Base-by-base conservation (phyloP, 1,284 basidiomycete genomes). In the Ceratobasidium sp. region DNA sequence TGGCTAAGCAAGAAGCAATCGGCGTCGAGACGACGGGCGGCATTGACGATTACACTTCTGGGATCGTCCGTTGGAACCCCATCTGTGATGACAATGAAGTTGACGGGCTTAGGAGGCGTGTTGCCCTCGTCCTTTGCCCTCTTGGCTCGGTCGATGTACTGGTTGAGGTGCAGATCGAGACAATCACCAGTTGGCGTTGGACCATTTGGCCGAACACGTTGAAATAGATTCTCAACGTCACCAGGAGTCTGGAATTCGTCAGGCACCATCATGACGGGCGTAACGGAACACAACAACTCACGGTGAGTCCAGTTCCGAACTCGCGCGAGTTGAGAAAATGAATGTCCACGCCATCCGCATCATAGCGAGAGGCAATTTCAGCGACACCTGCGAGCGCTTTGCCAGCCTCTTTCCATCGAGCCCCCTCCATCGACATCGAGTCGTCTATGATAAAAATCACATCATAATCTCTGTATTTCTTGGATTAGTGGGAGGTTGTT, bases 81-180 rank as follows among this genome's bases (percentile, higher is more conserved):
- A 72, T 89, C 87, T 0, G 87, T 89, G 57, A 89, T 80, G 27
- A 89, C 76, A 27, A 89, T 82, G 69, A 82, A 84, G 73, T 87
- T 87, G 32, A 87, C 75, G 0, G 86, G 86, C 73, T 86, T 88
- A 3, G 72, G 74, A 34, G 55, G 75, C n/a, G 69, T 69, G 29
- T 34, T 29, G 17, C 50, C 54, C 40, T 68, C 54, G 22, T 71
- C 73, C 42, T 79, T 76, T 0, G 80, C 80, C 2, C 68, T 50
- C 69, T 87, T 83, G 2, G 86, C 77, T 27, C 74, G 72, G 12
- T 77, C 72, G 20, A 86, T 55, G 71, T 87, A 87, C 12, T 77
- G 77, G 6, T 79, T 72, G 1, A 86, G 73, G 6, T 87, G 73
- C 29, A 77, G 60, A 47, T 86, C 83, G 8, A 87, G 80, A 70